Evolutionary conservation across 805 yeast genomes (phyloP), one percentile per base, ranked within the genome.

Genomic region (Yarrowia divulgata): DNA sequence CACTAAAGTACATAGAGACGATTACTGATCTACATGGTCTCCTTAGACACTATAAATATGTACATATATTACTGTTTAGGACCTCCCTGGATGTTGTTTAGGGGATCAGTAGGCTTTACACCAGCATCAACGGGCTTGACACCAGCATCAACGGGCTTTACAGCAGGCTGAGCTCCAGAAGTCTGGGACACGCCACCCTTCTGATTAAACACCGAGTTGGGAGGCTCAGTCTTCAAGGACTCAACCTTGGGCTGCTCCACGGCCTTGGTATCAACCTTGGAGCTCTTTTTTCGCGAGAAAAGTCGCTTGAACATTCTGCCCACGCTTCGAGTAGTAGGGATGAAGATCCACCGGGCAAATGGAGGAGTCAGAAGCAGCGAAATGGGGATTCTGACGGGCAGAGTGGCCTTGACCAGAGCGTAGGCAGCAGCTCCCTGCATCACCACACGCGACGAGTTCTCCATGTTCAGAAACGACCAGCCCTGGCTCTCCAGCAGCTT

Each of bases 381-480:
- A 23, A 85, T 70, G 10, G 82, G 75, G 1, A 87, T 78, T 68
- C 92, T 79, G 2, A 86, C 64, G 0, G 91, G 91, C 71, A 87
- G 77, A 12, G 80, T 69, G 12, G 81, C 73, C 73, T 90, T 90
- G 13, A 90, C 91, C 4, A 88, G 78, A 5, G 88, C 89, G 73
- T 87, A 91, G 0, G 96, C 87, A 34, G 89, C 83, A 0, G 93
- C 93, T 10, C 96, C 96, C 72, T 90, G 90, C 72, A 87, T 76
- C 7, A 90, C 79, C 35, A 88, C 75, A 63, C 81, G 80, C 58
- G 88, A 81, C 71, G 87, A 86, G 43, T 86, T 87, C 50, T 81
- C 82, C 16, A 87, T 73, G 50, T 82, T 78, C 73, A 78, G 37
- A 70, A 76, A 46, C 37, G 70, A 42, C 60, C 60, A 50, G 14